These are phyloP conservation scores for Plasmodium coatneyi DNA, from an alignment of 169 alveolate genomes.

Conservation along the genomic window DNA sequence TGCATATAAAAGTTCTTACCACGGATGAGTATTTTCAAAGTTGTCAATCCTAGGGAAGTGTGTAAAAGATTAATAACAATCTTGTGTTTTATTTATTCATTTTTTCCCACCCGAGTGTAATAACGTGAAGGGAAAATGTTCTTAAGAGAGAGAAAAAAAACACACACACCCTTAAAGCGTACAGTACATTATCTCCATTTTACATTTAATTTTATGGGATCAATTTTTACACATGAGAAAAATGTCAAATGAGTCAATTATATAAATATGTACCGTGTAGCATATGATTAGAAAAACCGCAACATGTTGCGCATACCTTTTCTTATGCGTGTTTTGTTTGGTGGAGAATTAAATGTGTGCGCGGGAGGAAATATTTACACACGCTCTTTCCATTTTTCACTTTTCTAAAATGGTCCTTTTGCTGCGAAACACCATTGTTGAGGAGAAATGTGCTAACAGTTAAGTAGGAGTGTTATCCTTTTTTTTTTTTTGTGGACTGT, in stretches of 20 bases:
- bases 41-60: not conserved
- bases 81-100: not conserved
- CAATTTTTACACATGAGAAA: not conserved
- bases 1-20: not conserved
- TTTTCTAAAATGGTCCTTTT: not conserved
- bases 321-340: not conserved
- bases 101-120: not conserved
- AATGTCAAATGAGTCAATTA: not conserved
- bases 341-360: not conserved
- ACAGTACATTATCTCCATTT: not conserved
- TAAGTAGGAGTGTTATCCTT: not conserved
- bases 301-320: not conserved
- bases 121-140: not conserved
- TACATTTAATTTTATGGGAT: not conserved
- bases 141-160: not conserved
- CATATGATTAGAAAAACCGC: not conserved
- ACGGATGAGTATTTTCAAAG: not conserved
- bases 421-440: not conserved
- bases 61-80: not conserved
- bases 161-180: not conserved
- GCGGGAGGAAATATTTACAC: not conserved
- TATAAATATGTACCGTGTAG: not conserved
- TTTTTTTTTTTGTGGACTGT: not conserved
- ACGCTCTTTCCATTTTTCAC: not conserved
- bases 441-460: not conserved